Percentiles rank a stretch among this genome's conserved stretches.
Conservation (phyloP, 2,329 filamentous ascomycete genomes). For the Thielaviopsis populi region DNA sequence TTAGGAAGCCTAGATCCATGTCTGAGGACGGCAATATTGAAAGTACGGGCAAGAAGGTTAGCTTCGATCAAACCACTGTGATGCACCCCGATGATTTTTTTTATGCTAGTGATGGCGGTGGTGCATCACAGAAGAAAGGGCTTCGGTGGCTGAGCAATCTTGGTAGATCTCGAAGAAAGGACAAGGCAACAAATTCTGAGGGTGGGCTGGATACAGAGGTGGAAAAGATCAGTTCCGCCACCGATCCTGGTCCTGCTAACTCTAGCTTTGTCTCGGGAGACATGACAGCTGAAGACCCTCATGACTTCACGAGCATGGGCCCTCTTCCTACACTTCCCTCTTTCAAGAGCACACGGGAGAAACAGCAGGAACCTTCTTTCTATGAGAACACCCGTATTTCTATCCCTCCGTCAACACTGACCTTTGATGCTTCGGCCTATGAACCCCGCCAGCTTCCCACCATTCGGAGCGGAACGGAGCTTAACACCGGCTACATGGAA, state of each 20-base stretch:
- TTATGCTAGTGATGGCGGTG: slow-evolving; percentile 9
- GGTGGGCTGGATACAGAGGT: slow-evolving; percentile 1
- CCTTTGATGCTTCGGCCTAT: slow-evolving; percentile 22
- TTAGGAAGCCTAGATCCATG: not conserved
- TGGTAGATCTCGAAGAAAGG: slow-evolving; percentile 3
- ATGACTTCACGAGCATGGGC: slow-evolving; percentile 11
- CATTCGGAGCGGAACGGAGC: slow-evolving; percentile 17
- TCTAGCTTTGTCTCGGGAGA: slow-evolving; percentile 1
- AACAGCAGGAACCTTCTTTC: not conserved
- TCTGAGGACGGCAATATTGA: slow-evolving; percentile 7
- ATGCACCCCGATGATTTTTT: slow-evolving; percentile 8
- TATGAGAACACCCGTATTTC: not conserved
- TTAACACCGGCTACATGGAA: slow-evolving; percentile 24
- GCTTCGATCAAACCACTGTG: slow-evolving; percentile 13
- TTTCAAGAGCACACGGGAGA: not conserved
- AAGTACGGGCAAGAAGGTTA: slow-evolving; percentile 12
- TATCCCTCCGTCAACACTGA: slow-evolving; percentile 19
- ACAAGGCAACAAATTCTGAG: not conserved
- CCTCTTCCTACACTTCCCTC: slow-evolving; percentile 2
- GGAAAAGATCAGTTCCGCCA: not conserved
- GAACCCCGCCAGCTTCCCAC: slow-evolving; percentile 15
- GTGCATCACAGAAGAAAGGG: slow-evolving; percentile 9
- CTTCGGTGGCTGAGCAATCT: slow-evolving; percentile 9
- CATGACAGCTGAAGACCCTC: not conserved
- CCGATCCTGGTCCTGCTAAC: not conserved